Conservation (phyloP, 768 basidiomycete species). For the Piloderma croceum region DNA sequence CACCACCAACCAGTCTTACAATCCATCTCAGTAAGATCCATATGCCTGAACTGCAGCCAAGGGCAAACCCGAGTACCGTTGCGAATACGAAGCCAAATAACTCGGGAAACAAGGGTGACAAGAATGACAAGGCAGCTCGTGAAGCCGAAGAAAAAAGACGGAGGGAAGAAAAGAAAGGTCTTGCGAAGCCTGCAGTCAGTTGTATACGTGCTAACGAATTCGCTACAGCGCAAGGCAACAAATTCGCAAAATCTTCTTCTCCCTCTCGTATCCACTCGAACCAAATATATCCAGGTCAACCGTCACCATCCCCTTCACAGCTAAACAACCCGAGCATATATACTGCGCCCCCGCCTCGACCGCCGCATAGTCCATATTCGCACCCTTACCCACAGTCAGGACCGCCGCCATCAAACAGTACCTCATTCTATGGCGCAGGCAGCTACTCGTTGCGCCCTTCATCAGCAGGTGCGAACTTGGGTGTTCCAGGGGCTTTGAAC, state of each 20-base stretch:
- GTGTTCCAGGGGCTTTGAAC: too few relatives aligned
- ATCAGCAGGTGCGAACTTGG: too few relatives aligned
- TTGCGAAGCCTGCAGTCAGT: too few relatives aligned
- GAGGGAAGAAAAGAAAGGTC: constrained; percentile 19
- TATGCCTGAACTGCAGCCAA: constrained; percentile 77
- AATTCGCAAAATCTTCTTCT: constrained; percentile 24
- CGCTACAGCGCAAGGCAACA: too few relatives aligned
- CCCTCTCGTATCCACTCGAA: constrained; percentile 25
- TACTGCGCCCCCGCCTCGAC: constrained; percentile 25
- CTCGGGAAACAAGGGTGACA: not conserved
- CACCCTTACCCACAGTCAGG: constrained; percentile 1
- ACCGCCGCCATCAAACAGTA: constrained; percentile 1
- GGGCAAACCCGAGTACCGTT: constrained; percentile 25
- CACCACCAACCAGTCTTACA: constrained; percentile 60
- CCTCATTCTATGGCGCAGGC: too few relatives aligned
- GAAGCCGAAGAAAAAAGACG: constrained; percentile 15
- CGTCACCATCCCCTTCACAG: constrained; percentile 39
- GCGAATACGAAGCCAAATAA: not conserved
- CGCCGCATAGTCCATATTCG: constrained; percentile 1
- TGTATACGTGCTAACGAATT: too few relatives aligned
- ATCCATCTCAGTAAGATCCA: constrained; percentile 82
- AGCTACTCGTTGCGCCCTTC: too few relatives aligned
- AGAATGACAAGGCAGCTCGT: constrained; percentile 3
- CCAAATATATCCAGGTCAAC: constrained; percentile 31
- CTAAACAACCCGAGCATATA: constrained; percentile 38